Evolutionary conservation across 768 basidiomycete species (phyloP).

Genomic region (Mycena alexandri): DNA sequence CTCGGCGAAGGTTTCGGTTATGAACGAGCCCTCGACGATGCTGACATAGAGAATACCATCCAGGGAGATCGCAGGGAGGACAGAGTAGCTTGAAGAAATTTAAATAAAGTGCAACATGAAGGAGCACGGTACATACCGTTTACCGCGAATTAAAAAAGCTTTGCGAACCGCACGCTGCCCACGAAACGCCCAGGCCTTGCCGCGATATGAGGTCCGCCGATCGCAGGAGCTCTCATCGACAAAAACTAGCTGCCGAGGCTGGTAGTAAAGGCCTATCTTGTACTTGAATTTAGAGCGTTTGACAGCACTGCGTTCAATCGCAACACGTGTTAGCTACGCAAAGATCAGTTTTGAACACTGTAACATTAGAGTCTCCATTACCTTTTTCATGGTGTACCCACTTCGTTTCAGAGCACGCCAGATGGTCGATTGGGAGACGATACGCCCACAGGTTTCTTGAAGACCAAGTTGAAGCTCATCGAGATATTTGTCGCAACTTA

Average conservation of each 20-base stretch:
- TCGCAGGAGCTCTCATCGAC: conserved; percentile 49
- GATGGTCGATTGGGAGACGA: conserved; percentile 42
- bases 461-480: conserved; percentile 45
- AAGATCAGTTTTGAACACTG: background rate
- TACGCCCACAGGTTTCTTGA: conserved; percentile 33
- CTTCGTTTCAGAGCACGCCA: conserved; percentile 39
- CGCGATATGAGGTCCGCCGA: conserved; percentile 38
- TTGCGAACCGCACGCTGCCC: conserved; percentile 40
- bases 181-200: conserved; percentile 42
- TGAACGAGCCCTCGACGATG: conserved; percentile 48
- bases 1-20: conserved; percentile 38
- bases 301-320: conserved; percentile 39
- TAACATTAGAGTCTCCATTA: background rate
- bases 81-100: background rate
- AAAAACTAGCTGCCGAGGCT: conserved; percentile 43
- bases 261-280: conserved; percentile 35
- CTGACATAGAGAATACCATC: conserved; percentile 16
- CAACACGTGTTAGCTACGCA: conserved; percentile 33
- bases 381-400: conserved; percentile 46
- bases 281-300: conserved; percentile 34
- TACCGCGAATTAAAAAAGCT: conserved; percentile 46
- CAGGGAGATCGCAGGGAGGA: background rate
- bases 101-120: background rate
- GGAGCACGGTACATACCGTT: conserved; percentile 24
- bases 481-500: conserved; percentile 44